Conservation (phyloP, 2,329 filamentous ascomycete species). For the Niveomyces coronatus region DNA sequence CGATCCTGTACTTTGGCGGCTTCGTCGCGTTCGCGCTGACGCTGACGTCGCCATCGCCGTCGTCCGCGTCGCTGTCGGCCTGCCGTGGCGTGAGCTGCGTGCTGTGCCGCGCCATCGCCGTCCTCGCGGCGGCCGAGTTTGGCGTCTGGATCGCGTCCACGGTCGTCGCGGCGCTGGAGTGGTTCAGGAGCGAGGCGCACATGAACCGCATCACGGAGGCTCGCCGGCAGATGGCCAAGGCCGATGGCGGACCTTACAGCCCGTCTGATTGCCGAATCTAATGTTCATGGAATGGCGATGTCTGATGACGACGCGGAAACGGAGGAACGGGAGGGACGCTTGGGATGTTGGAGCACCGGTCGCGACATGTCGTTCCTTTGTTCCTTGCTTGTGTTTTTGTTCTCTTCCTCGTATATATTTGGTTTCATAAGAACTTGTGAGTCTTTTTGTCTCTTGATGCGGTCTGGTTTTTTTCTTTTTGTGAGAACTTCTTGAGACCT, state of each 20-base stretch:
- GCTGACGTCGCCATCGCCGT: constrained; percentile 37
- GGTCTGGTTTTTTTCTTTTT: too few species aligned
- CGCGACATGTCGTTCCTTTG: too few species aligned
- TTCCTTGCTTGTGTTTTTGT: too few species aligned
- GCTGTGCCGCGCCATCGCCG: constrained; percentile 43
- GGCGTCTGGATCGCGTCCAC: constrained; percentile 41
- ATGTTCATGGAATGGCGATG: neutral
- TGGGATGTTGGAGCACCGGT: too few species aligned
- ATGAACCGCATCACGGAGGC: constrained; percentile 18
- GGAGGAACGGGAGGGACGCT: neutral
- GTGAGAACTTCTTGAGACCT: too few species aligned
- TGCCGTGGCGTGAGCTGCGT: constrained; percentile 48
- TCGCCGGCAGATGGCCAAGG: constrained; percentile 28
- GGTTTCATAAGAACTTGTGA: too few species aligned
- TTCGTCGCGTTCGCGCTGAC: constrained; percentile 50
- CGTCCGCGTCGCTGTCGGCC: neutral
- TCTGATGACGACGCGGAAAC: neutral
- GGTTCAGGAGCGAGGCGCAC: constrained; percentile 33
- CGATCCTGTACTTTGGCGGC: constrained; percentile 47
- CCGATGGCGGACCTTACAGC: constrained; percentile 1
- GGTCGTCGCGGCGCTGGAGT: constrained; percentile 33
- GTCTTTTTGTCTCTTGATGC: too few species aligned
- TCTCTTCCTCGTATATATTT: too few species aligned
- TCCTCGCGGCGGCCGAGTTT: constrained; percentile 44
- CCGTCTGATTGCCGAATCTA: too few species aligned